Evolutionary conservation across 164 flowering plant genomes (phyloP), one percentile per base, ranked within the genome.

Genomic region (Dillenia turbinata): DNA sequence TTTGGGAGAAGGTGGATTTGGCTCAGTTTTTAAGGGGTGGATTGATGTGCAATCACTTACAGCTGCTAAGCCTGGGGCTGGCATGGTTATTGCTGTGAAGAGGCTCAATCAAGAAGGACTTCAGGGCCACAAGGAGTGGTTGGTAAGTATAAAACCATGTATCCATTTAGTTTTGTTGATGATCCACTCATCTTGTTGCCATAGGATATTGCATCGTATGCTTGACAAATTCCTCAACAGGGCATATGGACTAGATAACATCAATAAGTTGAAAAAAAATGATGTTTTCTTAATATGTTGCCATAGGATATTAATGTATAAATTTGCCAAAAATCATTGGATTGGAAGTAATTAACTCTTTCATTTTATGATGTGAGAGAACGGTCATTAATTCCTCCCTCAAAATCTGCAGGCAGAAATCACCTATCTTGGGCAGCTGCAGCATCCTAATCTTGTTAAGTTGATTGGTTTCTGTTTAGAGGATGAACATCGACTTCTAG

Each of bases 21-120:
- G 90, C 47, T 78, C 85, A 0, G 96, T 88, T 47, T 88, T 77
- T 57, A 88, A 88, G 64, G 96, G 96, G 0, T 88, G 92, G 92
- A 69, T 88, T 46, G 90, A 88, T 74, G 96, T 83, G 67, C 66
- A 80, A 19, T 74, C 88, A 3, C 75, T 83, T 3, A 57, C 74
- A 4, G 81, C 89, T 58, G 53, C 84, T 45, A 82, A 63, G 77
- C 85, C 95, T 12, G 95, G 95, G 16, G 69, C 77, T n/a, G 86
- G 96, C 44, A 71, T 76, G 50, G 85, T 84, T 43, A 75, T 88
- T 64, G 96, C 96, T 51, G 90, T 85, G 24, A 88, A 88, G 77
- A 84, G 83, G 75, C 83, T 86, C n/a, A 88, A 88, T 67, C 87
- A 76, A 63, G 96, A 88, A 51, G 89, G 92, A 7, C 60, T 71